Evolutionary conservation across 179 eudicot genomes (phyloP), one percentile per base, ranked within the genome.

Genomic region (Spergularia azorica): DNA sequence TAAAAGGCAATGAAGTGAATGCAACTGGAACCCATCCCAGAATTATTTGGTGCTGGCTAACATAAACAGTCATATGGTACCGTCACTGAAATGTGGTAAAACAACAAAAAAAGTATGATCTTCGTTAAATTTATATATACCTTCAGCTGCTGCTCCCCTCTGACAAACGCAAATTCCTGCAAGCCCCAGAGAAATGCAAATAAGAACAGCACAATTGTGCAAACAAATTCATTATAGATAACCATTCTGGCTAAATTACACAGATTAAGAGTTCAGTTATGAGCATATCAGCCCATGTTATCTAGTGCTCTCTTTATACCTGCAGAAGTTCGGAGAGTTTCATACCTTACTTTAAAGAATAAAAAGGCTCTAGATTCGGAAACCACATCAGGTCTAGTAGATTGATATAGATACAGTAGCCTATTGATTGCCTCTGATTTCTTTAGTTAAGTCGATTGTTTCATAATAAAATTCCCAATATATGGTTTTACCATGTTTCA

Each of bases 321-420:
- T 8, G 11, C 2, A 43, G 16, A 48, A 15, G 20, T 62, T 18
- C 12, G 0, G 17, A 13, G 55, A 3, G 17, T 43, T 26, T 17
- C 77, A 73, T 79, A 64, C 81, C 63, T 79, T 73, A 36, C 81
- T 79, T 73, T 10, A 46, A 38, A 73, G 63, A 48, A 59, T 63
- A 6, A 39, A 46, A 63, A 72, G 32, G 73, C 21, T 20, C 43
- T 73, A 10, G 72, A 39, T 72, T 79, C 77, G 48, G 58, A 16
- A 15, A 56, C 56, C 16, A 38, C 48, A 15, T 8, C 52, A 9
- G 26, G 56, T 17, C 2, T 70, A 36, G n/a, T 36, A 54, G 52
- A 56, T 52, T 64, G 17, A 17, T 5, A 21, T 55, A 36, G n/a
- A 54, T 10, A 54, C 16, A 7, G 15, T 54, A 54, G 58, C 16